Evolutionary conservation across 2,329 filamentous ascomycete genomes (phyloP).

Genomic region (Fusarium miscanthi): DNA sequence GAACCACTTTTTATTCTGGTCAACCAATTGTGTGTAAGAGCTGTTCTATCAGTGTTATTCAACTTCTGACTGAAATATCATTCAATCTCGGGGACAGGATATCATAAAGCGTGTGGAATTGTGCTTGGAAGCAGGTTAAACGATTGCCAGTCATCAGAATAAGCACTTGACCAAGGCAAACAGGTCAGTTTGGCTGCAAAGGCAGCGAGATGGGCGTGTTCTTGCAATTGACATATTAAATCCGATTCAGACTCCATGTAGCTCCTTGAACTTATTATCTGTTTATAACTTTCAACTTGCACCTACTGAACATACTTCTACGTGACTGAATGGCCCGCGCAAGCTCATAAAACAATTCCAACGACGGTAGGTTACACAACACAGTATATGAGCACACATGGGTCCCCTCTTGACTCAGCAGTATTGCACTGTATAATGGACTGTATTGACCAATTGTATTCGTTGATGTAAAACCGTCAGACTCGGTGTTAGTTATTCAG

Average conservation of each 20-base stretch:
- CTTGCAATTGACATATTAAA: neutral
- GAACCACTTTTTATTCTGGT: neutral
- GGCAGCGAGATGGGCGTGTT: too few species aligned
- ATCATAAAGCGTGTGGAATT: neutral
- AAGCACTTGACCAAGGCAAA: neutral
- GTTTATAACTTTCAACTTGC: too few species aligned
- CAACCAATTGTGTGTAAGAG: neutral
- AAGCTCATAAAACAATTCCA: neutral
- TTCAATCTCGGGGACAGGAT: neutral
- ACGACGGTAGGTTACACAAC: neutral
- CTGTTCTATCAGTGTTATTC: neutral
- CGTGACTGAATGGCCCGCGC: neutral
- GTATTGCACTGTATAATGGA: neutral
- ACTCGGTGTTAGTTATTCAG: neutral
- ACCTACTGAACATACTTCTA: too few species aligned
- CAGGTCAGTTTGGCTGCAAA: neutral
- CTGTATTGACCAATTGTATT: neutral
- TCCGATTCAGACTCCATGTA: fast-evolving
- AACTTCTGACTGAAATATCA: neutral
- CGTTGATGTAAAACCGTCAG: too few species aligned
- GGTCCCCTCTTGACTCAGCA: neutral
- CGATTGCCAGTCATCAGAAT: too few species aligned
- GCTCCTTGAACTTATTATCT: neutral
- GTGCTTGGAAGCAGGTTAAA: fast-evolving
- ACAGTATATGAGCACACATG: neutral